phyloP scores from a whole-genome alignment of 2,329 filamentous ascomycete species.

The Fusarium circinatum region DNA sequence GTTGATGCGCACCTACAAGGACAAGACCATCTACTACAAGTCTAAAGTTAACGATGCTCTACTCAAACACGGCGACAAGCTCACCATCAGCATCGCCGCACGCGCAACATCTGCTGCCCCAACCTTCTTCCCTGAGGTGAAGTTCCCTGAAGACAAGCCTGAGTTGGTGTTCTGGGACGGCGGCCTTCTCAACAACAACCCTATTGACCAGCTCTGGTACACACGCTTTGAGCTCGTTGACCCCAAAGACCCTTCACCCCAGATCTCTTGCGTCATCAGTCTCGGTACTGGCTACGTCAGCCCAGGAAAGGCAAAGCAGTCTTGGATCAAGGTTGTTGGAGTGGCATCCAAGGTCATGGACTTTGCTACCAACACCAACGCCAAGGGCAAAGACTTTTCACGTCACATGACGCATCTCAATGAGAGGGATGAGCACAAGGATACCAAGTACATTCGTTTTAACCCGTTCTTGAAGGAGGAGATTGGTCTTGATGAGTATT shows the following conservation, averaged over 20 bases:
- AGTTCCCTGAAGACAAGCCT: conserved; percentile 5
- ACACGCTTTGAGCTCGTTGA: conserved; percentile 30
- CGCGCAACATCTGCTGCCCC: conserved; percentile 33
- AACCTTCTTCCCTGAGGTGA: conserved; percentile 31
- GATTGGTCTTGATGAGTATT: conserved; percentile 32
- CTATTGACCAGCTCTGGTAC: conserved; percentile 36
- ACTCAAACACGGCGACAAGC: not conserved
- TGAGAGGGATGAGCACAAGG: conserved; percentile 4
- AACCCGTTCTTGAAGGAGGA: conserved; percentile 10
- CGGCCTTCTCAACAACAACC: conserved; percentile 35
- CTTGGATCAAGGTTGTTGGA: conserved; percentile 23
- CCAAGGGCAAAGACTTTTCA: conserved; percentile 35
- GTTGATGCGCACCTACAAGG: conserved; percentile 22
- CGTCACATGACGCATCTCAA: conserved; percentile 20
- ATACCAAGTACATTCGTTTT: conserved; percentile 16
- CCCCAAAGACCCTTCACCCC: not conserved
- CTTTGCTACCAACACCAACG: conserved; percentile 35
- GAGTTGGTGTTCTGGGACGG: conserved; percentile 31
- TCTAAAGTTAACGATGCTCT: conserved; percentile 28
- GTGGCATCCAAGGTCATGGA: conserved; percentile 30
- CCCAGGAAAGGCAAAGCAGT: not conserved
- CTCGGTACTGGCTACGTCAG: conserved; percentile 24
- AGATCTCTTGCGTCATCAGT: conserved; percentile 25
- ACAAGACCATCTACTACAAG: conserved; percentile 10
- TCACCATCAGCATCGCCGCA: conserved; percentile 34